Percentiles rank a stretch among this genome's conserved stretches.
Evolutionary conservation across 495 filamentous ascomycete genomes (phyloP).

Genomic region (Hapsidospora chrysogenum): DNA sequence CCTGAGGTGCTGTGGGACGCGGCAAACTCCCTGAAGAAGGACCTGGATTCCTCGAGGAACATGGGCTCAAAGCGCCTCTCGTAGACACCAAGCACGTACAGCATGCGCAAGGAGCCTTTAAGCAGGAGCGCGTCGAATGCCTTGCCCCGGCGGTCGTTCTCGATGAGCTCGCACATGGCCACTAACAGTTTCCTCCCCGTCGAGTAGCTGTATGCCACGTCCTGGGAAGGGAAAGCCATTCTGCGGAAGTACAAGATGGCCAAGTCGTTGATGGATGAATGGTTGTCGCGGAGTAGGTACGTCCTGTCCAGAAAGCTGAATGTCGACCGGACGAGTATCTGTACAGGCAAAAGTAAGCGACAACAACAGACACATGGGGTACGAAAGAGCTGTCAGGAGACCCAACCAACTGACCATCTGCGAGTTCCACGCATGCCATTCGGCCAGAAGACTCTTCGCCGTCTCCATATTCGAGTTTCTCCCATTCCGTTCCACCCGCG

Average conservation of each 20-base stretch:
- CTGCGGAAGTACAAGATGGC: conserved; percentile 38
- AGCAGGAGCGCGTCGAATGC: conserved; percentile 39
- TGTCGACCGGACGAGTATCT: conserved; percentile 64
- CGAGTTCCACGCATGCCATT: conserved; percentile 65
- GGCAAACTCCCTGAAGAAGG: conserved; percentile 49
- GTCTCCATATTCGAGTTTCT: conserved; percentile 40
- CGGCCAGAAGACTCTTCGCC: conserved; percentile 42
- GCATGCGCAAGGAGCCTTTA: conserved; percentile 55
- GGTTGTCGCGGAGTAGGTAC: conserved; percentile 41
- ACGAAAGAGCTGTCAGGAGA: too few relatives aligned
- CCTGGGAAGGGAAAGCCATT: conserved; percentile 32
- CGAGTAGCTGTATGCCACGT: conserved; percentile 35
- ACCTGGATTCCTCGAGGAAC: conserved; percentile 48
- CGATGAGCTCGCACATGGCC: conserved; percentile 62
- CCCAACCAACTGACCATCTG: conserved; percentile 53
- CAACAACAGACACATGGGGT: too few relatives aligned
- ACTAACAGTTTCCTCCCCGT: conserved; percentile 39
- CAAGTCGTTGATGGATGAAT: conserved; percentile 32
- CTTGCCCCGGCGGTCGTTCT: conserved; percentile 45
- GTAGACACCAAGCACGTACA: conserved; percentile 70
- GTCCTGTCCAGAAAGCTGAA: conserved; percentile 89
- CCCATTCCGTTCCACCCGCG: conserved; percentile 26
- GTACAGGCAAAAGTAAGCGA: too few relatives aligned
- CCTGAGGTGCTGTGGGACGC: conserved; percentile 37
- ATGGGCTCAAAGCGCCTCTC: conserved; percentile 57